Conservation (phyloP, 2,329 filamentous ascomycete genomes). For the Cryphonectria nitschkei region DNA sequence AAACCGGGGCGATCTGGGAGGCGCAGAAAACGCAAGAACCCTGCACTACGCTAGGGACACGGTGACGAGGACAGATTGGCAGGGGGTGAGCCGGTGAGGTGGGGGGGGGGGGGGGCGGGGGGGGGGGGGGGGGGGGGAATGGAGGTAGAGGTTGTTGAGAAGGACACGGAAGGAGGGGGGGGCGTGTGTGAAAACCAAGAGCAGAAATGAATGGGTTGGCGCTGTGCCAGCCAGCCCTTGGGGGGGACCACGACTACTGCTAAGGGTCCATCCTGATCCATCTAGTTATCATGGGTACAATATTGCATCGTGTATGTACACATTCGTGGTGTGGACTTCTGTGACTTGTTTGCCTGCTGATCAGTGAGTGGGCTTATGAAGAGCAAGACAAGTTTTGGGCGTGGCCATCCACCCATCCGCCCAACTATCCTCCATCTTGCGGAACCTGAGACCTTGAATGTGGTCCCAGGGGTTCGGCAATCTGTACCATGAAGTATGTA, state of each 20-base stretch:
- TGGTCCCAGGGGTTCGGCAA: constrained; percentile 7
- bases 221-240: background rate
- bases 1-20: constrained; percentile 29
- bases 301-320: background rate
- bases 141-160: background rate
- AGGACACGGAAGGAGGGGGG: no score
- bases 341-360: background rate
- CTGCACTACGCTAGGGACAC: constrained; percentile 26
- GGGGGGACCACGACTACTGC: background rate
- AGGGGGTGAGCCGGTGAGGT: constrained; percentile 14
- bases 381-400: constrained; percentile 7
- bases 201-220: background rate
- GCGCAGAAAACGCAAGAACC: constrained; percentile 25
- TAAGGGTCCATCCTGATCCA: background rate
- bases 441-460: constrained; percentile 15
- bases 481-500: background rate
- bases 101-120: constrained; percentile 21
- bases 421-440: constrained; percentile 12
- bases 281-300: background rate
- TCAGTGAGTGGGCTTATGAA: background rate
- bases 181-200: no score
- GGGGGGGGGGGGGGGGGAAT: constrained; percentile 20
- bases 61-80: constrained; percentile 29
- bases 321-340: background rate
- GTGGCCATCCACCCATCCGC: constrained; percentile 7